Evolutionary conservation across 2,329 filamentous ascomycete species (phyloP).

Genomic region (Paraphaeosphaeria minitans): DNA sequence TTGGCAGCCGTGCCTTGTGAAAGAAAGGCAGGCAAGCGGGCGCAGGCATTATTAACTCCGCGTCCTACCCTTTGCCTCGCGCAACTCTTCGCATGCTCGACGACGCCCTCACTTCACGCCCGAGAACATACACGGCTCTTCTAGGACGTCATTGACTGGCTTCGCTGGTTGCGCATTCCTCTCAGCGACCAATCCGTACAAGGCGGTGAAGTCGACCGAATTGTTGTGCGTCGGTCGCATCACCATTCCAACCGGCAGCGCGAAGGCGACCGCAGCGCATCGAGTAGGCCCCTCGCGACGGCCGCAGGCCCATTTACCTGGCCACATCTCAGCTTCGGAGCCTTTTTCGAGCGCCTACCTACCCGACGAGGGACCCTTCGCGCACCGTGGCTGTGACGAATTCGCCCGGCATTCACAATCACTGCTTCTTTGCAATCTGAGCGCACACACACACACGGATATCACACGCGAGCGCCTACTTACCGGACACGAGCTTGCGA

Average conservation of each 20-base stretch:
- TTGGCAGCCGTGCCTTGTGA: constrained; percentile 11
- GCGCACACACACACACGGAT: constrained; percentile 5
- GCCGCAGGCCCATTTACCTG: not conserved
- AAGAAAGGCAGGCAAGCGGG: not conserved
- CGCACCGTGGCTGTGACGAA: constrained; percentile 1
- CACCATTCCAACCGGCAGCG: not conserved
- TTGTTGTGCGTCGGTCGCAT: not conserved
- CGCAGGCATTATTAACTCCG: constrained; percentile 13
- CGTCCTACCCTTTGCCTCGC: not conserved
- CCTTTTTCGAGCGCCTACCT: not conserved
- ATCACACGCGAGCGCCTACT: constrained; percentile 5
- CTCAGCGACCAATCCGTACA: not conserved
- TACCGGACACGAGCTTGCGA: constrained; percentile 9
- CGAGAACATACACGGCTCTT: not conserved
- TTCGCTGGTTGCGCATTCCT: not conserved
- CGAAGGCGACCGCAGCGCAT: constrained; percentile 6
- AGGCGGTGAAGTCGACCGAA: constrained; percentile 2
- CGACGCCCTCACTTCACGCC: not conserved
- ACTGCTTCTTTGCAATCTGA: constrained; percentile 16
- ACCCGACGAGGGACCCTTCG: not conserved
- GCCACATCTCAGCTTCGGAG: not conserved
- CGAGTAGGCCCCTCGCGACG: not conserved
- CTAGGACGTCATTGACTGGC: constrained; percentile 1
- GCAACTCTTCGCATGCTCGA: not conserved
- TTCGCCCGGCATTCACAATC: not conserved